Evolutionary conservation across 2,329 filamentous ascomycete genomes (phyloP).

Genomic region (Fusarium buharicum): DNA sequence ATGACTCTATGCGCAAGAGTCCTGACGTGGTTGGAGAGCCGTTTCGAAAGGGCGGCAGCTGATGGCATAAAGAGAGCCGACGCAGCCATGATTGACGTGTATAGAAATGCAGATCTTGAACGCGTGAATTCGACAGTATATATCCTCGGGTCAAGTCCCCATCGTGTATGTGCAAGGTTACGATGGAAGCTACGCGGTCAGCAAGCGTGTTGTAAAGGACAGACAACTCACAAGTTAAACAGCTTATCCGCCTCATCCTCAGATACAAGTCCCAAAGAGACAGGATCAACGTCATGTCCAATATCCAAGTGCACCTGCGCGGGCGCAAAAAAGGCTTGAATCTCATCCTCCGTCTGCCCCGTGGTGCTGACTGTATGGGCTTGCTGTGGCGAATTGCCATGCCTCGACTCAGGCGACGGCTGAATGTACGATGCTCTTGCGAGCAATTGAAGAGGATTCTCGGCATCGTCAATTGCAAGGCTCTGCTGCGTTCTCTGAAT

Average conservation of each 20-base stretch:
- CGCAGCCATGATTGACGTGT: constrained; percentile 76
- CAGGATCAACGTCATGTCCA: constrained; percentile 72
- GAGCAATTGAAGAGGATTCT: constrained; percentile 78
- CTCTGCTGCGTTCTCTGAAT: constrained; percentile 57
- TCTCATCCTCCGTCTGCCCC: constrained; percentile 54
- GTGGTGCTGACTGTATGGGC: constrained; percentile 35
- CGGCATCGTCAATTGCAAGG: constrained; percentile 75
- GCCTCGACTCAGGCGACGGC: constrained; percentile 56
- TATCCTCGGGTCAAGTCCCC: constrained; percentile 75
- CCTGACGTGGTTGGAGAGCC: constrained; percentile 72
- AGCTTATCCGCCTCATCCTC: constrained; percentile 71
- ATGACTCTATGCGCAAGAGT: constrained; percentile 71
- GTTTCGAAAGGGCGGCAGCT: constrained; percentile 70
- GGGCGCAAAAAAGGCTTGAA: constrained; percentile 74
- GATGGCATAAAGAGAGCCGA: constrained; percentile 74
- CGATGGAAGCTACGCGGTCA: constrained; percentile 67
- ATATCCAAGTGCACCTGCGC: constrained; percentile 71
- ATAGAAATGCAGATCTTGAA: constrained; percentile 74
- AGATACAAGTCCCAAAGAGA: constrained; percentile 75
- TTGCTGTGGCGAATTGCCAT: constrained; percentile 44
- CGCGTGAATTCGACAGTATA: constrained; percentile 74
- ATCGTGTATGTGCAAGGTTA: constrained; percentile 76
- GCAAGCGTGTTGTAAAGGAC: not conserved
- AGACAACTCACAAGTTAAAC: constrained; percentile 67
- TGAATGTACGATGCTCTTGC: constrained; percentile 77